Conservation (phyloP, 2,329 filamentous ascomycete species). For the Fusarium coffeatum region DNA sequence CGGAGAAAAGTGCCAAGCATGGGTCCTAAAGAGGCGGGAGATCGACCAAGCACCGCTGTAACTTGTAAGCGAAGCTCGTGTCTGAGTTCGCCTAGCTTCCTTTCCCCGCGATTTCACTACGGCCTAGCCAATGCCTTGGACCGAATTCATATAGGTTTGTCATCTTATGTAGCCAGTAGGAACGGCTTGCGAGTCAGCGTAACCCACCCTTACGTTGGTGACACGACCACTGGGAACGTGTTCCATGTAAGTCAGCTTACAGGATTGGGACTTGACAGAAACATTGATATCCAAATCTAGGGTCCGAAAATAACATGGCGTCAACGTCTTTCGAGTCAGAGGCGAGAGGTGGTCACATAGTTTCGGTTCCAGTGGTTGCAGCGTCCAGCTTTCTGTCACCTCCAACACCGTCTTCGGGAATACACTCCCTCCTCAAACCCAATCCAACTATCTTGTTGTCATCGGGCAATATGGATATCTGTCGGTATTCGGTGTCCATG, state of each 20-base stretch:
- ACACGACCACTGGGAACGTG: not conserved
- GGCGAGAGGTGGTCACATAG: not conserved
- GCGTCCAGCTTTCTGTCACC: not conserved
- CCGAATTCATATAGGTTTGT: not conserved
- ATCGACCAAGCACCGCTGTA: not conserved
- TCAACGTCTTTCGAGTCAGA: not conserved
- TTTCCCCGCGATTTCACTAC: not conserved
- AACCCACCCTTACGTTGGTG: slow-evolving; percentile 17
- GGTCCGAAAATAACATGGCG: not conserved
- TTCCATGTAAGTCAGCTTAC: slow-evolving; percentile 16
- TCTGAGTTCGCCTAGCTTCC: not conserved
- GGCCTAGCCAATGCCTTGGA: not conserved
- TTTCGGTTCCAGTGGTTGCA: not conserved
- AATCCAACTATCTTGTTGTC: not conserved
- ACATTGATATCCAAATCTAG: not conserved
- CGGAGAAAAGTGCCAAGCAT: not conserved
- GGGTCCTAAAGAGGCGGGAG: slow-evolving; percentile 1
- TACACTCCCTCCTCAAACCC: not conserved
- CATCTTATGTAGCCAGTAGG: slow-evolving; percentile 10
- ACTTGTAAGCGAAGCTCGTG: not conserved
- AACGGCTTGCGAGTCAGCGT: not conserved
- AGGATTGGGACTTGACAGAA: not conserved
- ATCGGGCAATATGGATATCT: slow-evolving; percentile 23
- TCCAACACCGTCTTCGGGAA: not conserved
- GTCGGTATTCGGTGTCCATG: slow-evolving; percentile 31